Base-by-base conservation (phyloP, 2,329 filamentous ascomycete species). In the Coleophoma eucalyptorum region DNA sequence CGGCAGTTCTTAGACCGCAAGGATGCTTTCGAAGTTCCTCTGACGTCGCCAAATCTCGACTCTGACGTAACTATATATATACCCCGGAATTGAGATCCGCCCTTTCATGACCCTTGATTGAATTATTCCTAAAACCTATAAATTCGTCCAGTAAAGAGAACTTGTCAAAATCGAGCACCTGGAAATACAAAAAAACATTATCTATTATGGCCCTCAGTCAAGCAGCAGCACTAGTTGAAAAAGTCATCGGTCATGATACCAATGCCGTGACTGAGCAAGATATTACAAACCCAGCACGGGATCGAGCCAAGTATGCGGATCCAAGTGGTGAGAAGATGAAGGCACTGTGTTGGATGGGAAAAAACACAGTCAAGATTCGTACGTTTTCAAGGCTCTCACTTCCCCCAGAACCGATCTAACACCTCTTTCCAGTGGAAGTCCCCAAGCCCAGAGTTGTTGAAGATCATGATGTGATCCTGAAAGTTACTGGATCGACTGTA, bases 321-420 rank as follows among this genome's bases (percentile, higher is more conserved):
- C 69, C 74, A 4, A 70, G 68, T 3, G 69, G 67, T 32, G 79
- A 84, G 60, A 86, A 70, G 15, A 94, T 96, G 87, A 87, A 89
- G 67, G 91, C 90, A 0, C 70, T 95, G 13, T 80, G 80, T 2
- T 96, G 90, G 90, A 83, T 87, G 69, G 87, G 88, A 48, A 94
- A 93, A 74, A 89, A 91, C 62, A 81, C 75, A 31, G 89, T 96
- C 43, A 71, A 87, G 63, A 74, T 95, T 16, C 72, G 79, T 83
- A 66, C 51, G 68, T 62, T 15, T 49, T 8, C 4, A 5, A 2
- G 50, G n/a, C 32, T 49, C 21, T 6, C 19, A 44, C 16, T 4
- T 26, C 26, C 10, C n/a, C 26, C 26, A 26, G 26, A 26, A 26
- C 10, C 26, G 10, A 26, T 7, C 10, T 26, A 5, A 26, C 26